phyloP scores from a whole-genome alignment of 2,329 filamentous ascomycete genomes.

The Acephala macrosclerotiorum region DNA sequence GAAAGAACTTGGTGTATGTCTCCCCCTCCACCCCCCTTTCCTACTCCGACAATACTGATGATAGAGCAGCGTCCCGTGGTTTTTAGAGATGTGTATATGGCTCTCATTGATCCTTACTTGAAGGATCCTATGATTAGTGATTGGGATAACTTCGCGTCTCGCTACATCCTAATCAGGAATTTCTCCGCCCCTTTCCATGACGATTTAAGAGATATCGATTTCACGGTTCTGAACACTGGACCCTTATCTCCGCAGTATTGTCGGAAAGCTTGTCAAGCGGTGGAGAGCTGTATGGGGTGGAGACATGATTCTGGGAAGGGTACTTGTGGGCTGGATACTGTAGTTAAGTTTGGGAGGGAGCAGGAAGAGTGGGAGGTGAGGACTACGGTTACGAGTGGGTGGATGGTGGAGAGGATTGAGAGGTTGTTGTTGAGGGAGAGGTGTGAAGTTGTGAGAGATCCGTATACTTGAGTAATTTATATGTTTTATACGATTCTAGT shows the following conservation, averaged over 20 bases:
- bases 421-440: constrained; percentile 16
- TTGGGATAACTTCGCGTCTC: constrained; percentile 26
- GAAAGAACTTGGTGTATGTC: constrained; percentile 22
- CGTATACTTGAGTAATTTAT: background rate
- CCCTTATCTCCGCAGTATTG: background rate
- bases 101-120: constrained; percentile 10
- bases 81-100: constrained; percentile 14
- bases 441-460: constrained; percentile 10
- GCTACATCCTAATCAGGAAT: constrained; percentile 7
- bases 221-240: background rate
- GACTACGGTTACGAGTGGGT: constrained; percentile 29
- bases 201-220: background rate
- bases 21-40: too few relatives aligned
- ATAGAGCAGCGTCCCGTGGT: background rate
- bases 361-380: constrained; percentile 20
- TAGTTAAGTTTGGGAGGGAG: constrained; percentile 16
- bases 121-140: background rate
- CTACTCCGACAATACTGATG: background rate
- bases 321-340: constrained; percentile 21
- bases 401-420: constrained; percentile 32
- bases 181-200: background rate
- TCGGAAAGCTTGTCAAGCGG: background rate
- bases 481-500: background rate
- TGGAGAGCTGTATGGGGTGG: background rate
- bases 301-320: constrained; percentile 21